phyloP scores from a whole-genome alignment of 768 basidiomycete genomes.

The Tylopilus plumbeoviolaceoides region DNA sequence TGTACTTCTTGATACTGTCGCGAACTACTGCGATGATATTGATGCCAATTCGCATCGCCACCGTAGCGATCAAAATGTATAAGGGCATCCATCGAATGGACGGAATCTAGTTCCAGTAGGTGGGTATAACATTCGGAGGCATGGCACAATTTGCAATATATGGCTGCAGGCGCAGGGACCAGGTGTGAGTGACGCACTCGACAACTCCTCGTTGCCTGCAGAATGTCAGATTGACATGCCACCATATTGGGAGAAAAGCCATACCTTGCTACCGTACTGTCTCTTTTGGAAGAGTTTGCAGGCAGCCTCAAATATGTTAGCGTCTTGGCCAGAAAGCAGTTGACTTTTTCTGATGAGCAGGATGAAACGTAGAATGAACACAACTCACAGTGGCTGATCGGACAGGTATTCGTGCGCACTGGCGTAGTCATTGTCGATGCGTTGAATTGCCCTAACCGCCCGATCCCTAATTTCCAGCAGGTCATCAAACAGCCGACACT shows the following conservation, averaged over 20 bases:
- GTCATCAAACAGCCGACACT: conserved; percentile 47
- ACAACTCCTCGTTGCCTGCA: conserved; percentile 19
- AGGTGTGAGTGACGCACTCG: conserved; percentile 18
- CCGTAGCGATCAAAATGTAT: conserved; percentile 15
- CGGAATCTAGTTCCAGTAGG: conserved; percentile 29
- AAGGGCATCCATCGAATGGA: conserved; percentile 37
- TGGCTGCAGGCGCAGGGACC: conserved; percentile 12
- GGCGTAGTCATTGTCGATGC: conserved; percentile 8
- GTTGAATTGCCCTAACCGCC: conserved; percentile 30
- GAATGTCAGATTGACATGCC: neutral
- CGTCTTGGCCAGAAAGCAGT: conserved; percentile 18
- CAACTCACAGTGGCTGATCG: conserved; percentile 22
- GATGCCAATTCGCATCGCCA: conserved; percentile 33
- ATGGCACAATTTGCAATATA: conserved; percentile 39
- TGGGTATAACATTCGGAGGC: conserved; percentile 35
- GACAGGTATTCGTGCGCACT: conserved; percentile 11
- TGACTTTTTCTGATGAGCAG: conserved; percentile 18
- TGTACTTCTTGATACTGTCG: conserved; percentile 14
- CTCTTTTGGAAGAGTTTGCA: conserved; percentile 22
- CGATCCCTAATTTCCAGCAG: conserved; percentile 43
- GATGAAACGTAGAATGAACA: neutral
- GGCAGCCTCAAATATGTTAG: conserved; percentile 34
- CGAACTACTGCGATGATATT: conserved; percentile 23
- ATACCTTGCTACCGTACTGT: conserved; percentile 14
- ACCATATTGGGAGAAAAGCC: neutral